Conservation (phyloP, 208 protist genomes). For the Zelonia costaricensis region DNA sequence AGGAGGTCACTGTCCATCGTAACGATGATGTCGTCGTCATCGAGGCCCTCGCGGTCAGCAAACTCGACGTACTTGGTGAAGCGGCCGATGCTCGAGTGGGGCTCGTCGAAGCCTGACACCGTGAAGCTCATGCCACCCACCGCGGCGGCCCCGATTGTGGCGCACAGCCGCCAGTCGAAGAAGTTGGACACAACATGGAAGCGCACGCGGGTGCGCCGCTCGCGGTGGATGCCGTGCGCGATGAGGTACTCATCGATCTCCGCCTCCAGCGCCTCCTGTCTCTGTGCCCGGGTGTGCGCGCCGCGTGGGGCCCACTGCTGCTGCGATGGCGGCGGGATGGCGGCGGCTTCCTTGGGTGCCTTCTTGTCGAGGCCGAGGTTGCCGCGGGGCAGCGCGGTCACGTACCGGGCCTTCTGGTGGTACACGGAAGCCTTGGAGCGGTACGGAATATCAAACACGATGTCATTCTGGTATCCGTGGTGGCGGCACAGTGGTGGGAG, state of each 20-base stretch:
- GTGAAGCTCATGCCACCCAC: constrained; percentile 27
- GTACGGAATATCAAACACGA: constrained; percentile 11
- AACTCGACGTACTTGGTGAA: constrained; percentile 30
- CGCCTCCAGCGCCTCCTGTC: constrained; percentile 10
- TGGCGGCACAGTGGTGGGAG: too few species aligned
- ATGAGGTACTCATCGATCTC: constrained; percentile 17
- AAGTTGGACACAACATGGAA: constrained; percentile 27
- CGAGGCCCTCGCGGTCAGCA: constrained; percentile 25
- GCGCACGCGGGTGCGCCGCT: constrained; percentile 12
- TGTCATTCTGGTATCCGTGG: constrained; percentile 5
- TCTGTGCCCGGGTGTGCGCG: constrained; percentile 7
- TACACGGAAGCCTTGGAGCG: constrained; percentile 7
- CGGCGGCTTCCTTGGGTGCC: background rate
- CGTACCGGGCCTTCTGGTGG: background rate
- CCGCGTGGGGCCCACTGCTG: background rate
- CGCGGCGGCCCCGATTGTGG: constrained; percentile 24
- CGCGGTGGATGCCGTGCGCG: background rate
- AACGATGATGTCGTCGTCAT: constrained; percentile 37
- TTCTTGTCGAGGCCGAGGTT: background rate
- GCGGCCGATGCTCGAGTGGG: constrained; percentile 36
- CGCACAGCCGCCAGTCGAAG: constrained; percentile 29
- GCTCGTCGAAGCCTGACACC: constrained; percentile 17
- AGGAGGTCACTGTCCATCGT: constrained; percentile 32
- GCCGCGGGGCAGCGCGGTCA: constrained; percentile 1
- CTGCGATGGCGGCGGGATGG: background rate